Base-by-base conservation (phyloP, 768 basidiomycete genomes). In the Lanmaoa rubissima region DNA sequence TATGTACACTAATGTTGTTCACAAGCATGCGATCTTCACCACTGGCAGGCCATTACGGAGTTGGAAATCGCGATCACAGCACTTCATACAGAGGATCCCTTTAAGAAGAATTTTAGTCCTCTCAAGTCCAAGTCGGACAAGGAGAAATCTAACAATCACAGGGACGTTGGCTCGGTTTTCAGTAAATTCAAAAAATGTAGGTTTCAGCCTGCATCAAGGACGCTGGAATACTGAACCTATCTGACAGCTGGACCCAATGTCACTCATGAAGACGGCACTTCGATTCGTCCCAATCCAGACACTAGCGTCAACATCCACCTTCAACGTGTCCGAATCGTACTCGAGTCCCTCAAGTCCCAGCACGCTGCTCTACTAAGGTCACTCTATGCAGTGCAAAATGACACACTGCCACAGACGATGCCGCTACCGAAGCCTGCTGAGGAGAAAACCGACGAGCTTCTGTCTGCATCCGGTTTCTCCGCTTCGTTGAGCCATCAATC, bases 161-260 rank as follows among this genome's bases (percentile, higher is more conserved):
- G 68, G 55, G 65, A 73, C 24, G 66, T 61, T 19, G 53, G 60
- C 4, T 69, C 62, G 17, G 74, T 80, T 24, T 85, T 90, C 63
- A 80, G 79, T 39, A 68, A 88, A 53, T 86, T 90, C 69, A 85
- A 85, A 63, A 79, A 79, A 71, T 73, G 86, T 84, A 64, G 54
- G 78, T 67, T 51, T 38, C 38, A 19, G 36, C 34, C 26, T 58
- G 19, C 10, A 44, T 49, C 55, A 17, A 3, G 6, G 10, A 32
- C 16, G 16, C 36, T 21, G 38, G 34, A 42, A 35, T 34, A 2
- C 51, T 61, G 24, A 61, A 34, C 42, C 43, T 24, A 41, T 49
- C 50, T 24, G 17, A 24, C 31, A 71, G 71, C 71, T n/a, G 60
- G 60, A 19, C 31, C 55, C 24, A 60, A 63, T 31, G 21, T 32